Percentiles rank a stretch among this genome's conserved stretches.
These are phyloP conservation scores for Ustilago loliicola DNA, from an alignment of 1,284 basidiomycete genomes.

Conservation along the genomic window DNA sequence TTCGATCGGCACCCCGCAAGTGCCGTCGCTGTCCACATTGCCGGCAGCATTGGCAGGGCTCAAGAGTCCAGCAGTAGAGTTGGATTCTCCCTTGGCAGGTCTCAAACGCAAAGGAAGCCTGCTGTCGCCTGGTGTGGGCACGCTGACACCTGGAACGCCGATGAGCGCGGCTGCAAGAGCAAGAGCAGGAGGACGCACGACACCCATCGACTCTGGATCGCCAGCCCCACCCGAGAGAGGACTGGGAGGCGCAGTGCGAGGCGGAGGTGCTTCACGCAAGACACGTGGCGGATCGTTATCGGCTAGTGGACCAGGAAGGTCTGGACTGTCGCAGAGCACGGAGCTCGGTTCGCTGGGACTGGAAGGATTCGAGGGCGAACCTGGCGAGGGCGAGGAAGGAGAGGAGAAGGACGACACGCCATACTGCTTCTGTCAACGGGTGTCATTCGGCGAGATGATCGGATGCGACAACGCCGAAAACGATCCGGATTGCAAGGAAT, in stretches of 20 bases:
- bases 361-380: conserved; percentile 47
- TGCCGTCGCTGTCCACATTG: conserved; percentile 43
- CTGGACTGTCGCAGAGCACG: conserved; percentile 42
- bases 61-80: conserved; percentile 50
- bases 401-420: conserved; percentile 66
- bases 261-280: conserved; percentile 35
- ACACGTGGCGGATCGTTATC: conserved; percentile 42
- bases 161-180: conserved; percentile 42
- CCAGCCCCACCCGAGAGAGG: conserved; percentile 48
- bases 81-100: conserved; percentile 42
- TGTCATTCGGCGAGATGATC: conserved; percentile 69
- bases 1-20: conserved; percentile 42
- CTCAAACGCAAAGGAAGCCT: conserved; percentile 47
- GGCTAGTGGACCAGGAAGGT: conserved; percentile 36
- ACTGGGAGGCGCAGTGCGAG: conserved; percentile 36
- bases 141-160: conserved; percentile 42
- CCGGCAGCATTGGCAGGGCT: conserved; percentile 46
- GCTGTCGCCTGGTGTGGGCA: conserved; percentile 28
- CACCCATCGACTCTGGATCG: conserved; percentile 47
- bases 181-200: conserved; percentile 44
- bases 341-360: conserved; percentile 34
- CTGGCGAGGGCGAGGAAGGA: conserved; percentile 52
- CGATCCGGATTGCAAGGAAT: conserved; percentile 66
- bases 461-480: conserved; percentile 61
- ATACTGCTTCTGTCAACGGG: conserved; percentile 69